Conservation (phyloP, 495 filamentous ascomycete species). For the Neurospora sp. region DNA sequence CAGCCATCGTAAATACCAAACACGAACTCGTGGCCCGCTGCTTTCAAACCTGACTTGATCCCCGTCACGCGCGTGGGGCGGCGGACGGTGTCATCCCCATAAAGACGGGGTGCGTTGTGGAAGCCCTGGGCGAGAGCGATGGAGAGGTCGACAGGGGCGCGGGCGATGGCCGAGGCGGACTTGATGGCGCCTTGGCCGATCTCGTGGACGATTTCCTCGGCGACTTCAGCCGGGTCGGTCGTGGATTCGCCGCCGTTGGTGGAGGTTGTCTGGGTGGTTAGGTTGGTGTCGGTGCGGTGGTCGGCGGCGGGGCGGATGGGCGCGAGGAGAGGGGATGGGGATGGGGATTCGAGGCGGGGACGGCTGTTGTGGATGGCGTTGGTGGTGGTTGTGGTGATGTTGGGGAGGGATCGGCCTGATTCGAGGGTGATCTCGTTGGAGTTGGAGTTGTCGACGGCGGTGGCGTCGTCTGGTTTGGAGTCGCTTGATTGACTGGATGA, state of each 20-base stretch:
- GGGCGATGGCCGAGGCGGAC: slow-evolving; percentile 36
- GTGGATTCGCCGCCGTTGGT: slow-evolving; percentile 21
- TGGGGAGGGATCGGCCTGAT: background rate
- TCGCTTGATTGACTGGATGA: background rate
- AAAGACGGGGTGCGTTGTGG: slow-evolving; percentile 73
- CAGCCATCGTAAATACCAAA: slow-evolving; percentile 67
- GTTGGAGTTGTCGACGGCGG: background rate
- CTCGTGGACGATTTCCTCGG: slow-evolving; percentile 29
- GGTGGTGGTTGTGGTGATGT: slow-evolving; percentile 12
- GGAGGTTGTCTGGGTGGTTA: slow-evolving; percentile 5
- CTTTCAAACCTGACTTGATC: slow-evolving; percentile 54
- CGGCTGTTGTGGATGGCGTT: slow-evolving; percentile 6
- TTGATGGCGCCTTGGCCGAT: slow-evolving; percentile 37
- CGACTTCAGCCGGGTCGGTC: slow-evolving; percentile 22
- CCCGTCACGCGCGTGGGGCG: slow-evolving; percentile 52
- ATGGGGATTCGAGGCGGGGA: background rate
- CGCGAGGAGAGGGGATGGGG: background rate
- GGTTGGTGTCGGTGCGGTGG: slow-evolving; percentile 6
- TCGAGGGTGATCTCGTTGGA: background rate
- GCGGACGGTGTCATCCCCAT: slow-evolving; percentile 44
- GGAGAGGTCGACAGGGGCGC: slow-evolving; percentile 55
- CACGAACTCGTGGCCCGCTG: slow-evolving; percentile 56
- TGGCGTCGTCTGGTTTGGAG: background rate
- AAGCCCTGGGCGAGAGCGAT: slow-evolving; percentile 71
- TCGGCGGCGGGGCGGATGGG: background rate